A percentile compares a stretch with the other conserved stretches of the same genome.
Conservation (phyloP, 495 filamentous ascomycete species). For the Penicillium pancosmium region DNA sequence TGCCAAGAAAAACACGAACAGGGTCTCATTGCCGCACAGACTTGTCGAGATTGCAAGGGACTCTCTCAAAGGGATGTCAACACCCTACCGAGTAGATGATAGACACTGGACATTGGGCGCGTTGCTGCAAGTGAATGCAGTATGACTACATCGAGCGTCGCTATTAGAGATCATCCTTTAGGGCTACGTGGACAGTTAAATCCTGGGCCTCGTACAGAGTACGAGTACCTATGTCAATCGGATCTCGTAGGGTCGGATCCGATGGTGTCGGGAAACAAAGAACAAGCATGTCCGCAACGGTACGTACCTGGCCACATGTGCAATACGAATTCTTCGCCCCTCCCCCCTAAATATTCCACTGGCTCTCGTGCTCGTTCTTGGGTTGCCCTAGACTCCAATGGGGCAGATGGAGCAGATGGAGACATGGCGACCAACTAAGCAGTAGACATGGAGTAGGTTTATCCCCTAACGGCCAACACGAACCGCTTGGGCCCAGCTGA, state of each 20-base stretch:
- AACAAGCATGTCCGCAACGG: neutral
- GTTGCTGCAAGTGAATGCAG: neutral
- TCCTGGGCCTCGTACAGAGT: neutral
- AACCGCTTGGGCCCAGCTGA: neutral
- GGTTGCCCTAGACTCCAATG: neutral
- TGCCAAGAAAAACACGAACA: slow-evolving; percentile 11
- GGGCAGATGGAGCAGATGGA: slow-evolving; percentile 3
- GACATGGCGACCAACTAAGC: neutral
- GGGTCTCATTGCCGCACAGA: slow-evolving; percentile 15
- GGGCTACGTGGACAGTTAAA: neutral
- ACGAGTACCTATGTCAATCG: neutral
- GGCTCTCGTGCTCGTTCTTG: neutral
- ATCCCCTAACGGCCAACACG: neutral
- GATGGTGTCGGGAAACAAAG: neutral
- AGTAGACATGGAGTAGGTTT: too few species aligned
- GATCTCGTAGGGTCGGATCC: neutral
- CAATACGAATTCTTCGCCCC: slow-evolving; percentile 5
- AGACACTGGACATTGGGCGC: neutral
- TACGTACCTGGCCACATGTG: neutral
- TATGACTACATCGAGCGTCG: neutral
- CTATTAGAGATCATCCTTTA: neutral
- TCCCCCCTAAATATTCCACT: neutral
- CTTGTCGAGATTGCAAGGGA: slow-evolving; percentile 4
- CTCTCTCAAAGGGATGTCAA: slow-evolving; percentile 7
- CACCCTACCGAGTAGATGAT: neutral